Conservation (phyloP, 768 basidiomycete genomes). For the Candolleomyces efflorescens region DNA sequence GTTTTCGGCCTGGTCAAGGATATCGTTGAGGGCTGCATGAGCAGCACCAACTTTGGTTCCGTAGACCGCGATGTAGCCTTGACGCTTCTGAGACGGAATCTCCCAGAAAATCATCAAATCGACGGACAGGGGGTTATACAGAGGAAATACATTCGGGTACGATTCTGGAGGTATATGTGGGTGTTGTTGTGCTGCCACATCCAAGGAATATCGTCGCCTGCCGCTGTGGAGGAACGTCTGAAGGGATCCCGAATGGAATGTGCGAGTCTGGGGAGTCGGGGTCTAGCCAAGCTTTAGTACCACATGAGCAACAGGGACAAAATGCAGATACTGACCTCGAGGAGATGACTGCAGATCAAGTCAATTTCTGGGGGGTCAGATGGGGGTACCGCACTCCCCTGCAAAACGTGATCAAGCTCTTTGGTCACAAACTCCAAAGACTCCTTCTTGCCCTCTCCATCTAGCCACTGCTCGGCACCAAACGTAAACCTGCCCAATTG, state of each 20-base stretch:
- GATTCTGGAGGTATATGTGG: constrained; percentile 53
- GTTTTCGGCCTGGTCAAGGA: constrained; percentile 55
- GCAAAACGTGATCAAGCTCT: constrained; percentile 8
- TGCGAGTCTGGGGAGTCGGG: constrained; percentile 13
- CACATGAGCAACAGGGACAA: background rate
- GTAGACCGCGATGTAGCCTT: constrained; percentile 56
- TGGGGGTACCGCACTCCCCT: constrained; percentile 2
- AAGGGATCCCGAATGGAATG: constrained; percentile 24
- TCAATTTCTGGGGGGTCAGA: constrained; percentile 12
- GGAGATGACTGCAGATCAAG: constrained; percentile 11
- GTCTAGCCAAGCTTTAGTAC: background rate
- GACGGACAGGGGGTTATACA: constrained; percentile 68
- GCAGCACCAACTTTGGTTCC: constrained; percentile 63
- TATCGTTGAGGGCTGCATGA: constrained; percentile 59
- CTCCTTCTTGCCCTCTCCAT: constrained; percentile 13
- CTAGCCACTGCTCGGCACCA: constrained; percentile 11
- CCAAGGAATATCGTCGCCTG: constrained; percentile 38
- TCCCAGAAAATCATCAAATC: constrained; percentile 79
- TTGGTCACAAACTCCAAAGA: constrained; percentile 9
- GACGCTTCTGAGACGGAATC: constrained; percentile 52
- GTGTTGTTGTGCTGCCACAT: constrained; percentile 29
- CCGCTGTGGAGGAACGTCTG: constrained; percentile 48
- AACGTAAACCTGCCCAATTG: constrained; percentile 10
- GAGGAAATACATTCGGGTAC: constrained; percentile 66
- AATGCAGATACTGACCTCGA: constrained; percentile 2